phyloP scores from a whole-genome alignment of 2,329 filamentous ascomycete genomes.

The Pseudonectria buxi region DNA sequence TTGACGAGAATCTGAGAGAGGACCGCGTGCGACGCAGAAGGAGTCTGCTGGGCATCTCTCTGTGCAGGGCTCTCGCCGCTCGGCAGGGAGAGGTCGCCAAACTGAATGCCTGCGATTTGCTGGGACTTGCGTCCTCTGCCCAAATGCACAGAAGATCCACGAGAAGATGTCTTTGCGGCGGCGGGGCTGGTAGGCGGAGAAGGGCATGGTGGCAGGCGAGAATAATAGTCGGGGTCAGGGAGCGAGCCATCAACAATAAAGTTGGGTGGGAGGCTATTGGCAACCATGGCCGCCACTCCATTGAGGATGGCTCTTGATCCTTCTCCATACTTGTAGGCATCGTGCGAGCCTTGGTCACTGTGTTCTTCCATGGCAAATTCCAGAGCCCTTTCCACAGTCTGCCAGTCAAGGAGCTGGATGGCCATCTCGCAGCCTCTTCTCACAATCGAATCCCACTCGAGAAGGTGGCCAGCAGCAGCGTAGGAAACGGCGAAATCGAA shows the following conservation, averaged over 20 bases:
- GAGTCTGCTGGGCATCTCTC: conserved; percentile 18
- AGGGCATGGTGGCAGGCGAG: conserved; percentile 31
- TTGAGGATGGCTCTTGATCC: conserved; percentile 49
- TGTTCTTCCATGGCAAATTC: conserved; percentile 47
- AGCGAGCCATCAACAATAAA: conserved; percentile 51
- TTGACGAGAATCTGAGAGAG: conserved; percentile 65
- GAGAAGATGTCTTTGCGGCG: conserved; percentile 10
- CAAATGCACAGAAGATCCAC: conserved; percentile 30
- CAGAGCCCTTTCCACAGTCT: conserved; percentile 54
- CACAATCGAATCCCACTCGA: conserved; percentile 49
- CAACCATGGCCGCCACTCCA: conserved; percentile 51
- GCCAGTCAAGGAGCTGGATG: conserved; percentile 52
- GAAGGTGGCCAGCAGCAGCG: conserved; percentile 53
- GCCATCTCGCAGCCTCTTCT: conserved; percentile 55
- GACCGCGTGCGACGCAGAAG: conserved; percentile 35
- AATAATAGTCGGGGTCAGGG: conserved; percentile 28
- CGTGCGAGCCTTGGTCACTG: conserved; percentile 30
- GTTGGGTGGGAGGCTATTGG: conserved; percentile 50
- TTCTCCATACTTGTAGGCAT: conserved; percentile 44
- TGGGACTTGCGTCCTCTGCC: conserved; percentile 36
- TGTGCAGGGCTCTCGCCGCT: conserved; percentile 21
- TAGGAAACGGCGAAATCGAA: conserved; percentile 57
- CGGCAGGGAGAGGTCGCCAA: conserved; percentile 55
- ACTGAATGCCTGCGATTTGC: conserved; percentile 59
- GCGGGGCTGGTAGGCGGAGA: conserved; percentile 6